These are phyloP conservation scores for Skeletonema potamos DNA, from an alignment of 108 stramenopile species.

Conservation along the genomic window DNA sequence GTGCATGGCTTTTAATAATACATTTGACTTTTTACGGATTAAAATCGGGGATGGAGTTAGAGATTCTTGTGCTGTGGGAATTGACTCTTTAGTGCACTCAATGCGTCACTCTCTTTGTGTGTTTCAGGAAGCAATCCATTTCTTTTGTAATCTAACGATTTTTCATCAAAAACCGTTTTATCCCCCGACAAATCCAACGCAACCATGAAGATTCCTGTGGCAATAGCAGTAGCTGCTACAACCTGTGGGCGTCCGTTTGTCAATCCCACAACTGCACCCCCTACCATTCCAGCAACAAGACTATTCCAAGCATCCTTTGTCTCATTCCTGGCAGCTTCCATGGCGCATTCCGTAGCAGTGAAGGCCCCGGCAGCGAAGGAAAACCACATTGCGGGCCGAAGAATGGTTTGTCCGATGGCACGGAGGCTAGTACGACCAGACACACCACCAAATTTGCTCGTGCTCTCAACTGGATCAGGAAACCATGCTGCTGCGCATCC, in stretches of 20 bases:
- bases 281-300: constrained; percentile 45
- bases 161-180: constrained; percentile 33
- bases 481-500: constrained; percentile 45
- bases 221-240: constrained; percentile 39
- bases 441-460: constrained; percentile 5
- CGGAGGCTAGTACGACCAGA: constrained; percentile 18
- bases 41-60: constrained; percentile 5
- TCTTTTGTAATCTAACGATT: constrained; percentile 23
- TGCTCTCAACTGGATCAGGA: constrained; percentile 33
- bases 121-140: constrained; percentile 28
- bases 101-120: constrained; percentile 41
- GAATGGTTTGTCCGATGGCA: constrained; percentile 29
- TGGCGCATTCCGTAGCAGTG: constrained; percentile 39
- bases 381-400: constrained; percentile 45
- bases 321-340: constrained; percentile 41
- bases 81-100: constrained; percentile 39
- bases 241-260: constrained; percentile 37
- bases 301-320: constrained; percentile 41
- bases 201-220: constrained; percentile 45
- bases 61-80: constrained; percentile 43
- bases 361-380: constrained; percentile 30
- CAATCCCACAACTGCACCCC: constrained; percentile 39
- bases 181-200: constrained; percentile 42
- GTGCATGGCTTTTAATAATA: not conserved
- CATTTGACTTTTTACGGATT: not conserved